These are phyloP conservation scores for Kodamaea nitidulidarum DNA, from an alignment of 805 yeast species.

Conservation along the genomic window DNA sequence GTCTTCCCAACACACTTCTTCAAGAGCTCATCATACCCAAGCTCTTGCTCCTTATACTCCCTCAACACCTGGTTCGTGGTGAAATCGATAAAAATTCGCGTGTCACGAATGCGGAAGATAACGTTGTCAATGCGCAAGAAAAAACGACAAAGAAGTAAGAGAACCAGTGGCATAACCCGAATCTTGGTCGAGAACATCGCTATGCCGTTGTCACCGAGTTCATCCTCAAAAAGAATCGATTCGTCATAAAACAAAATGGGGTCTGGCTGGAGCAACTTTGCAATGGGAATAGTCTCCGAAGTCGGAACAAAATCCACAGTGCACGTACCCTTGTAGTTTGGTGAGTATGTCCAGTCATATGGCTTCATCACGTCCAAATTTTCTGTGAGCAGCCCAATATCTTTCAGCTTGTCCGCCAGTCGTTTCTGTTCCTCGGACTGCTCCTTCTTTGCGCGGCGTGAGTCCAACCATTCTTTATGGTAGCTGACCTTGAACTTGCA, in stretches of 20 bases:
- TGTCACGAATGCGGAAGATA: slow-evolving; percentile 75
- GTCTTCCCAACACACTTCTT: slow-evolving; percentile 21
- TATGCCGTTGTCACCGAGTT: slow-evolving; percentile 93
- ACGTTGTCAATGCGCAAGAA: slow-evolving; percentile 90
- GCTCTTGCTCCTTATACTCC: slow-evolving; percentile 66
- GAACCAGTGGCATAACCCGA: slow-evolving; percentile 81
- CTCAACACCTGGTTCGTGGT: slow-evolving; percentile 59
- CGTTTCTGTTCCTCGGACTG: slow-evolving; percentile 22
- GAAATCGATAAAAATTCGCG: slow-evolving; percentile 79
- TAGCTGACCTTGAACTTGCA: slow-evolving; percentile 63
- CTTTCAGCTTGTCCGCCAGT: slow-evolving; percentile 23
- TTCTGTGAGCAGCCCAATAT: slow-evolving; percentile 37
- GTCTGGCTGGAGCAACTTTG: slow-evolving; percentile 65
- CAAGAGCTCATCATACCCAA: slow-evolving; percentile 29
- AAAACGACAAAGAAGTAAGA: slow-evolving; percentile 70
- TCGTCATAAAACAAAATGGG: slow-evolving; percentile 90
- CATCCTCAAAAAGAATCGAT: slow-evolving; percentile 87
- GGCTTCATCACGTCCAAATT: slow-evolving; percentile 65
- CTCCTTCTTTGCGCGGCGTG: slow-evolving; percentile 25
- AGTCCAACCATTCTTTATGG: slow-evolving; percentile 72
- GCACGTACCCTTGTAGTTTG: slow-evolving; percentile 66
- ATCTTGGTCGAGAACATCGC: slow-evolving; percentile 73
- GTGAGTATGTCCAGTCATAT: slow-evolving; percentile 95
- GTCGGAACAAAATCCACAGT: slow-evolving; percentile 20
- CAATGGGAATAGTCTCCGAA: slow-evolving; percentile 54